Base-by-base conservation (phyloP, 2,329 filamentous ascomycete genomes). In the Phoma sp. region DNA sequence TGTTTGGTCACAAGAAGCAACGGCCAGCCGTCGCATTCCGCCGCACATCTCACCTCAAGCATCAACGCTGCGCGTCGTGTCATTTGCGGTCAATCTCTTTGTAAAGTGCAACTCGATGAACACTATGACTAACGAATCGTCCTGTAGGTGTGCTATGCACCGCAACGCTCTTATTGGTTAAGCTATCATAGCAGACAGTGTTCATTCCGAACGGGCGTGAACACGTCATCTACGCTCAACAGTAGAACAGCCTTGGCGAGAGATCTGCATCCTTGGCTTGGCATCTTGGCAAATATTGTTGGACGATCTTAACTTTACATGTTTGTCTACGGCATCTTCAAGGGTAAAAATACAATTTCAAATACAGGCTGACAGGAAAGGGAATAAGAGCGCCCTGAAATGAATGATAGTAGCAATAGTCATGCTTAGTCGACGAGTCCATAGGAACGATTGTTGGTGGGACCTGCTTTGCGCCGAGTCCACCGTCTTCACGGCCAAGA, bases 401-500 rank as follows among this genome's bases (percentile, higher is more conserved):
- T 8, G 10, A 13, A 31, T 4, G 29, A 31, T 13, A 31, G 6
- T 4, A 5, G 10, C 29, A 3, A 29, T 3, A 13, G 10, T 10
- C 10, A 31, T 31, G 29, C 10, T 12, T 4, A 31, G 12, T 31
- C 29, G 6, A 31, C 2, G 4, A 10, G 29, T 13, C 6, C 6
- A 6, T 24, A 24, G 22, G 6, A 31, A 31, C 29, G 10, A 31
- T 31, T 13, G 10, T 13, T 13, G 10, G 31, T 36, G 3, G 31
- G 17, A 25, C 17, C 36, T 21, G n/a, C 25, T 19, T 6, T 12
- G 29, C 24, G 48, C 40, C 40, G 13, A 51, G 48, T 38, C 39
- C 12, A 38, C 24, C 31, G 19, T 25, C 25, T 25, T 7, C 8
- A 41, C 27, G 24, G 51, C 51, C 51, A 55, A 55, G 51, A 17